Evolutionary conservation across 169 alveolate species (phyloP).

Genomic region (Plasmodium cynomolgi): DNA sequence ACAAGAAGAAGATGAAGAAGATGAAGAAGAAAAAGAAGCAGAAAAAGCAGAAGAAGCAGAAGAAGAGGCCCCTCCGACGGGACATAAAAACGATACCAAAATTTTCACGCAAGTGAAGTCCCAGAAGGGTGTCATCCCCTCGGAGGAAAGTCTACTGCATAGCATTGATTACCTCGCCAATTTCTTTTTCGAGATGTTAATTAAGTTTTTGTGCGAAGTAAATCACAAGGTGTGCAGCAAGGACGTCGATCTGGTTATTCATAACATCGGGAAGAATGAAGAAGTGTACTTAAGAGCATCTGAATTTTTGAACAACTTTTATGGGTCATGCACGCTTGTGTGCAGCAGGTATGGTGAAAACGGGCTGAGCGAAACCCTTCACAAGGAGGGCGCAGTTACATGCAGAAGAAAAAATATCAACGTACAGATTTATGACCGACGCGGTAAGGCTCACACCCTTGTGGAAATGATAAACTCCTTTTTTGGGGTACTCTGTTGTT

Average conservation of each 20-base stretch:
- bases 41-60: background rate
- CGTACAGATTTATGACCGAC: slow-evolving; percentile 2
- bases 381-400: background rate
- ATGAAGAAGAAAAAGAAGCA: background rate
- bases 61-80: background rate
- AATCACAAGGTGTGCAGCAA: slow-evolving; percentile 21
- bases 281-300: slow-evolving; percentile 19
- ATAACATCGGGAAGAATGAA: slow-evolving; percentile 5
- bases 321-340: slow-evolving; percentile 29
- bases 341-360: background rate
- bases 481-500: slow-evolving; percentile 35
- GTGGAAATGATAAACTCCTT: slow-evolving; percentile 36
- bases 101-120: background rate
- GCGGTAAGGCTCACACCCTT: slow-evolving; percentile 3
- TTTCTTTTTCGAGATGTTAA: slow-evolving; percentile 53
- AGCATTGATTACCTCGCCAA: slow-evolving; percentile 10
- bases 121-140: background rate
- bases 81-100: background rate
- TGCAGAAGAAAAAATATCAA: background rate
- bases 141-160: background rate
- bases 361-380: background rate
- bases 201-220: slow-evolving; percentile 49
- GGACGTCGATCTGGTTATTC: slow-evolving; percentile 17
- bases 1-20: background rate
- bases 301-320: slow-evolving; percentile 22